These are phyloP conservation scores for Phlebiopsis gigantea DNA, from an alignment of 768 basidiomycete genomes.

Conservation along the genomic window DNA sequence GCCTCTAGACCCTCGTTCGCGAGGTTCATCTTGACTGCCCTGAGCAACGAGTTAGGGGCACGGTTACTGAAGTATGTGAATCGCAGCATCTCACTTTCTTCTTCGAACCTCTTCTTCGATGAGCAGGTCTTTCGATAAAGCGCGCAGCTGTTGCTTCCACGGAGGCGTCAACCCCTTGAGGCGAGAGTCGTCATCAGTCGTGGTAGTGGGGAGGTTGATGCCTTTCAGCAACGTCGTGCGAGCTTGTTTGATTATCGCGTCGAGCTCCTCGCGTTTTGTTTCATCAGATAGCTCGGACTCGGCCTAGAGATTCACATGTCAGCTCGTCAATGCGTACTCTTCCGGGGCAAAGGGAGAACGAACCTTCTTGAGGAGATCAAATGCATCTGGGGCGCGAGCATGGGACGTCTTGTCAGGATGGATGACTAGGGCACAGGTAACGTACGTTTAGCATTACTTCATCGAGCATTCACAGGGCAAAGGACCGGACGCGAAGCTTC, in stretches of 20 bases:
- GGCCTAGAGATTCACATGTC: conserved; percentile 42
- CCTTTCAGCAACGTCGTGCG: conserved; percentile 62
- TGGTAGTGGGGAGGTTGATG: conserved; percentile 55
- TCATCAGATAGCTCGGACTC: conserved; percentile 80
- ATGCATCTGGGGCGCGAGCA: conserved; percentile 83
- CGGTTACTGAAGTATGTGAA: background rate
- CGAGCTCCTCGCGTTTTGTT: conserved; percentile 73
- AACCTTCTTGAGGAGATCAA: conserved; percentile 91
- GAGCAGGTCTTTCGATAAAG: conserved; percentile 75
- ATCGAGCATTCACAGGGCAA: conserved; percentile 2
- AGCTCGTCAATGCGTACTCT: background rate
- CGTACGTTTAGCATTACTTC: conserved; percentile 29
- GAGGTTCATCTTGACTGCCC: conserved; percentile 85
- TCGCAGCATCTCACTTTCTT: conserved; percentile 57
- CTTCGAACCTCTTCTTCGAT: conserved; percentile 88
- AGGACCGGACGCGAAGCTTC: conserved; percentile 5
- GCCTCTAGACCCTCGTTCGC: conserved; percentile 92
- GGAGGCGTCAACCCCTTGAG: conserved; percentile 52
- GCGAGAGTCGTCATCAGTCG: conserved; percentile 51
- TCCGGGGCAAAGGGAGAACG: conserved; percentile 4
- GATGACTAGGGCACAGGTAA: conserved; percentile 63
- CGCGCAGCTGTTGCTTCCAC: conserved; percentile 61
- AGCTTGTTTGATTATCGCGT: conserved; percentile 73
- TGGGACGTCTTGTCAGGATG: conserved; percentile 98
- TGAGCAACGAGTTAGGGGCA: conserved; percentile 25